Percentiles rank a stretch among this genome's conserved stretches.
phyloP scores from a whole-genome alignment of 768 basidiomycete genomes.

The Pleurotus tuber-regium region DNA sequence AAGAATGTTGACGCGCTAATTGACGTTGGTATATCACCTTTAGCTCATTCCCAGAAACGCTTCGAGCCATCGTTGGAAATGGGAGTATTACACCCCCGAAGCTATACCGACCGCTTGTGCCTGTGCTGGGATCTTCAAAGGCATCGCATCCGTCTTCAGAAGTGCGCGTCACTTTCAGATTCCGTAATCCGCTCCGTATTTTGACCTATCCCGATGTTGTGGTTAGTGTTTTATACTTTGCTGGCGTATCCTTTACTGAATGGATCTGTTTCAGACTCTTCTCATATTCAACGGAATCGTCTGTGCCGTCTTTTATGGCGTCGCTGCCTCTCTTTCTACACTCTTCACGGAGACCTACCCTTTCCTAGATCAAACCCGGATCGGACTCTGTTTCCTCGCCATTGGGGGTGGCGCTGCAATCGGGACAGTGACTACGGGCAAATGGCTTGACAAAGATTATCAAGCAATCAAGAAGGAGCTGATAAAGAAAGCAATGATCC shows the following conservation, averaged over 20 bases:
- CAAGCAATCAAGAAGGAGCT: constrained; percentile 30
- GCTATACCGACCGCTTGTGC: constrained; percentile 56
- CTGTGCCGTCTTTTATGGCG: constrained; percentile 58
- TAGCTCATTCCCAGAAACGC: constrained; percentile 47
- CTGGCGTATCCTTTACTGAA: background rate
- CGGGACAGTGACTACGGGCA: constrained; percentile 59
- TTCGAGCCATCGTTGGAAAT: constrained; percentile 53
- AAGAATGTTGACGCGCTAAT: constrained; percentile 26
- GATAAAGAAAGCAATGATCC: constrained; percentile 22
- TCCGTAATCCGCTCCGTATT: constrained; percentile 55
- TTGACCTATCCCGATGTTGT: constrained; percentile 56
- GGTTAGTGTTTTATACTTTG: background rate
- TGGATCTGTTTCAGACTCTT: constrained; percentile 25
- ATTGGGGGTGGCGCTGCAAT: constrained; percentile 70
- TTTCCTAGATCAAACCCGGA: constrained; percentile 54
- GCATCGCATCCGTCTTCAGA: constrained; percentile 15
- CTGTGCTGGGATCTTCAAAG: constrained; percentile 32
- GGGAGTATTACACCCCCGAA: constrained; percentile 44
- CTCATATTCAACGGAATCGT: constrained; percentile 49
- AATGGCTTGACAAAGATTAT: constrained; percentile 67
- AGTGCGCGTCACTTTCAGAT: constrained; percentile 31
- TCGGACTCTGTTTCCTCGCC: constrained; percentile 78
- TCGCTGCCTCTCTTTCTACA: constrained; percentile 59
- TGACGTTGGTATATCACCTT: constrained; percentile 34
- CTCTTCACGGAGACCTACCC: constrained; percentile 60